Conservation (phyloP, 345 rosid species). For the Garcia nutans region DNA sequence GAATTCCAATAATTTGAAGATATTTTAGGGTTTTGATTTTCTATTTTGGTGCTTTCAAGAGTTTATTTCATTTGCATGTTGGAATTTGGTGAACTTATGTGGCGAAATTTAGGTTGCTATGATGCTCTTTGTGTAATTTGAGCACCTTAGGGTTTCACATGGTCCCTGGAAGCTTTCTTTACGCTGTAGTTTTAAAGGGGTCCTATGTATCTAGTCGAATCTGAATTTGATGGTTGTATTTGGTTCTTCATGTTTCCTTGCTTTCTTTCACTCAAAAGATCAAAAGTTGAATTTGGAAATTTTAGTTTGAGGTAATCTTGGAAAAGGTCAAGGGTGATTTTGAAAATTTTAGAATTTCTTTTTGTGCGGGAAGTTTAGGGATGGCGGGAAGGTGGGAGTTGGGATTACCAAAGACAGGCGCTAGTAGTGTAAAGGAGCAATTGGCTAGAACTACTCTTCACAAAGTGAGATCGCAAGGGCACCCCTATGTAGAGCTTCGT, state of each 20-base stretch:
- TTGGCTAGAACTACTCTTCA: conserved; percentile 61
- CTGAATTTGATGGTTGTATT: conserved; percentile 24
- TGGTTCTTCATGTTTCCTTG: conserved; percentile 19
- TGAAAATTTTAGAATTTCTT: neutral
- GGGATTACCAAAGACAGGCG: conserved; percentile 46
- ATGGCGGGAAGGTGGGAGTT: conserved; percentile 65
- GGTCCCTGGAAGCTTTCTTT: conserved; percentile 7
- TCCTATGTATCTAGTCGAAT: neutral
- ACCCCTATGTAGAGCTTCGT: conserved; percentile 73
- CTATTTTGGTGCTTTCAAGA: conserved; percentile 1
- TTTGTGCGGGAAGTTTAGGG: conserved; percentile 33
- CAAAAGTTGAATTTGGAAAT: neutral
- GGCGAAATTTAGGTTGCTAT: conserved; percentile 23
- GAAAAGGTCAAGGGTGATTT: neutral
- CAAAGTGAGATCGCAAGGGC: conserved; percentile 65
- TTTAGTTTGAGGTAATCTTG: neutral
- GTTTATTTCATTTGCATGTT: conserved; percentile 7
- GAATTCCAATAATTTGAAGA: conserved; percentile 25
- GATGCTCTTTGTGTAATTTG: conserved; percentile 20
- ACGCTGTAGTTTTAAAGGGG: neutral
- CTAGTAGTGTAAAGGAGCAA: conserved; percentile 59
- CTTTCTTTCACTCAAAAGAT: neutral
- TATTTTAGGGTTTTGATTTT: conserved; percentile 20
- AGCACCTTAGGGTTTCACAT: conserved; percentile 26
- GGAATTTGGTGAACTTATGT: conserved; percentile 15